Evolutionary conservation across 495 filamentous ascomycete genomes (phyloP), one percentile per base, ranked within the genome.

Genomic region (Neohortaea acidophila): DNA sequence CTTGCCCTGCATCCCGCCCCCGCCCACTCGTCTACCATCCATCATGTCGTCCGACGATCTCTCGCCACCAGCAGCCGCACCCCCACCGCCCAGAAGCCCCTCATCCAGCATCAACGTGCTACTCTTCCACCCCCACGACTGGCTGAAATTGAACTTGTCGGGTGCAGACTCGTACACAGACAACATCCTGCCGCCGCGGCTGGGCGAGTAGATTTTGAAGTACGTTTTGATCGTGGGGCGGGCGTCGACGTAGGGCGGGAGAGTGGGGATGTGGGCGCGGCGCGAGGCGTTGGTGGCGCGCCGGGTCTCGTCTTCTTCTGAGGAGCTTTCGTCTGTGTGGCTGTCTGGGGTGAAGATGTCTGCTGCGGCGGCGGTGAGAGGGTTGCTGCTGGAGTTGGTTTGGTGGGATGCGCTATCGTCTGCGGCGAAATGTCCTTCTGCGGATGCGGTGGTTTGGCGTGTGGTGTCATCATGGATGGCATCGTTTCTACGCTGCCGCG

Each of bases 91-190:
- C 18, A 23, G 39, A 18, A 63, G 37, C 21, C 59, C 65, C 29
- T 73, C 69, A 44, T 73, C 70, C 36, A 72, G 47, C 32, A 72
- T 69, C 46, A 74, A 52, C 38, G 63, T 69, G 43, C 62, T 66
- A 32, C 70, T 73, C 56, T 73, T 74, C 70, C 70, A 74, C 0
- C 70, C 70, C 70, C 70, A 75, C 46, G 66, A 70, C 57, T 75
- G 71, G 33, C 66, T 69, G 51, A 75, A 75, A 52, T 75, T 75
- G 52, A 75, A 75, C 31, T 58, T 57, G 51, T 75, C 71, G 12
- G 70, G 70, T 12, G 68, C 67, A 39, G 59, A 64, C 39, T 70
- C 68, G 47, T 75, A 74, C 30, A 75, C 67, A 36, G 60, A 66
- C 41, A 75, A 49, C 59, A 73, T 63, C 21, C 70, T 55, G 4